A percentile compares a stretch with the other conserved stretches of the same genome.
phyloP scores from a whole-genome alignment of 2,329 filamentous ascomycete genomes.

The Aspergillus clavatus region DNA sequence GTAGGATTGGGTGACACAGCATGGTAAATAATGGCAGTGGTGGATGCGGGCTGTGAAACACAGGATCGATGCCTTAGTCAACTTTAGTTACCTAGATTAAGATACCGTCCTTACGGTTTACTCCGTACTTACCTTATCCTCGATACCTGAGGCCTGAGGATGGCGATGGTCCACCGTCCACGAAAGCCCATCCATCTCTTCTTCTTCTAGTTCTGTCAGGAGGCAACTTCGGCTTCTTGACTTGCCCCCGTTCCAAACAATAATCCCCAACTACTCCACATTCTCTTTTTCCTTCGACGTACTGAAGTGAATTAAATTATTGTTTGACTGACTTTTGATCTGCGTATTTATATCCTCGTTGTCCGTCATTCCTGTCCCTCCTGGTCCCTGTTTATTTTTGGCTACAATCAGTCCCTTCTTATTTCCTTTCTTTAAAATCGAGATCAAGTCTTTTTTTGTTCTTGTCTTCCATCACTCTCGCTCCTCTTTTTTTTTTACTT shows the following conservation, averaged over 20 bases:
- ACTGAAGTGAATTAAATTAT: no score
- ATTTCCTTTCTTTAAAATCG: not conserved
- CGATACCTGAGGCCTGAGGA: no score
- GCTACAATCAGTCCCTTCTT: not conserved
- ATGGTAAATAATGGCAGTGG: not conserved
- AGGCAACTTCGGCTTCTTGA: slow-evolving; percentile 1
- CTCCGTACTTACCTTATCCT: no score
- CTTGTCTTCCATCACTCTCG: not conserved
- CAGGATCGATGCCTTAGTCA: not conserved
- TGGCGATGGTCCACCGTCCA: no score
- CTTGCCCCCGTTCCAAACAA: not conserved
- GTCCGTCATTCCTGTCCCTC: slow-evolving; percentile 4
- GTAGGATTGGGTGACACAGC: not conserved
- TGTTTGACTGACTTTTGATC: not conserved
- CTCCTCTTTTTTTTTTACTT: not conserved
- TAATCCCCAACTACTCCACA: slow-evolving; percentile 7
- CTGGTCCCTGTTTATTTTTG: not conserved
- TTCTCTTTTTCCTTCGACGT: slow-evolving; percentile 8
- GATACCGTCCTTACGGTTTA: no score
- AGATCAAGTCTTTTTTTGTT: slow-evolving; percentile 2
- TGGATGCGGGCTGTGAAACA: not conserved
- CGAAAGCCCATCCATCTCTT: not conserved
- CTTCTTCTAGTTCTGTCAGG: slow-evolving; percentile 1
- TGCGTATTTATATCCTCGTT: slow-evolving; percentile 2
- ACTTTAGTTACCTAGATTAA: no score